Conservation (phyloP, 805 yeast genomes). For the Starmerella vaccinii region DNA sequence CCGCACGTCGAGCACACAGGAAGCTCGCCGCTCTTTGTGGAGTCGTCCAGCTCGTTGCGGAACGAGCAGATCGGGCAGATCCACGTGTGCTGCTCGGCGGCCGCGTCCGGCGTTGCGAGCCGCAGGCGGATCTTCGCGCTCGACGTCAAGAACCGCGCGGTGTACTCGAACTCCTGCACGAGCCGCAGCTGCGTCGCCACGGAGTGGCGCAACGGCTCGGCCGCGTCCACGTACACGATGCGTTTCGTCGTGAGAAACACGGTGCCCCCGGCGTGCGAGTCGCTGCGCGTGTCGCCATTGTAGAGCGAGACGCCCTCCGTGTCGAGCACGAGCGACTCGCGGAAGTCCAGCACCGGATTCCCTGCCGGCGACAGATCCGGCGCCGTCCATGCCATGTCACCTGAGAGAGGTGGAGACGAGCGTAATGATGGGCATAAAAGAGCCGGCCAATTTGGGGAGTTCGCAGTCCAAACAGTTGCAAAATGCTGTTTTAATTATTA, state of each 20-base stretch:
- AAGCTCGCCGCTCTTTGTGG: slow-evolving; percentile 19
- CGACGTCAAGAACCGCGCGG: slow-evolving; percentile 52
- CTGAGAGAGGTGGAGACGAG: neutral
- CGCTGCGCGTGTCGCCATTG: slow-evolving; percentile 54
- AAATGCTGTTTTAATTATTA: too few species aligned
- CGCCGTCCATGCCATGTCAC: slow-evolving; percentile 23
- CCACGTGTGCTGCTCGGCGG: slow-evolving; percentile 42
- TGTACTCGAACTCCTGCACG: slow-evolving; percentile 35
- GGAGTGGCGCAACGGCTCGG: slow-evolving; percentile 35
- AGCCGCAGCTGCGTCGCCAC: slow-evolving; percentile 40
- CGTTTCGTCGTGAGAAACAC: slow-evolving; percentile 65
- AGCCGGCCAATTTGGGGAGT: too few species aligned
- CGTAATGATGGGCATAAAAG: neutral
- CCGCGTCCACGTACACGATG: slow-evolving; percentile 60
- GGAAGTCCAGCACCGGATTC: slow-evolving; percentile 28
- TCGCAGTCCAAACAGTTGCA: too few species aligned
- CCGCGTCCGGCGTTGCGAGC: slow-evolving; percentile 3
- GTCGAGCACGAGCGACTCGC: slow-evolving; percentile 45
- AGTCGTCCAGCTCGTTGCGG: slow-evolving; percentile 35
- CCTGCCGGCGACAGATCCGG: slow-evolving; percentile 30
- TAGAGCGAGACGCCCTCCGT: slow-evolving; percentile 60
- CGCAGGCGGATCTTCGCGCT: slow-evolving; percentile 61
- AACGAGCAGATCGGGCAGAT: slow-evolving; percentile 82
- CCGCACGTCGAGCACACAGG: slow-evolving; percentile 58
- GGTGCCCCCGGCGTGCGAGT: slow-evolving; percentile 60